Evolutionary conservation across 2,329 filamentous ascomycete species (phyloP).

Genomic region (Allantophomopsis cytisporea): DNA sequence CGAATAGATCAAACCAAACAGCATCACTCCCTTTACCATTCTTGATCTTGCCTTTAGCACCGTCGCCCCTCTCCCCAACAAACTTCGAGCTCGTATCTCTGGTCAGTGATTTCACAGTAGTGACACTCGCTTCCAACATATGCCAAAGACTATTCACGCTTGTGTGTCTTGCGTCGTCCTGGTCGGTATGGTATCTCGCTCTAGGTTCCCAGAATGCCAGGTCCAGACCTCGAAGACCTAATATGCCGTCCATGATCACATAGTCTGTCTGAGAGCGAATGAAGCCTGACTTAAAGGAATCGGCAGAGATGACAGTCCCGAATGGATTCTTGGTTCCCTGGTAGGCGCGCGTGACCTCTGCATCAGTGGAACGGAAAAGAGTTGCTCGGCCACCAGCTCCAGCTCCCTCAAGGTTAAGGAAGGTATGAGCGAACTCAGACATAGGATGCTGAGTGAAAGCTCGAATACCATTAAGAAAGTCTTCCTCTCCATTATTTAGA

Average conservation of each 20-base stretch:
- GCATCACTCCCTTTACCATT: constrained; percentile 54
- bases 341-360: constrained; percentile 74
- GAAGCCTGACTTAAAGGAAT: constrained; percentile 69
- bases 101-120: constrained; percentile 60
- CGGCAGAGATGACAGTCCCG: constrained; percentile 66
- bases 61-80: constrained; percentile 39
- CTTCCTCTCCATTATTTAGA: constrained; percentile 93
- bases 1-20: constrained; percentile 93
- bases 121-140: constrained; percentile 77
- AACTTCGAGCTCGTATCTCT: constrained; percentile 55
- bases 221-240: constrained; percentile 79
- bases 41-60: constrained; percentile 44
- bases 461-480: constrained; percentile 75
- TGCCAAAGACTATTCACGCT: constrained; percentile 69
- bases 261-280: constrained; percentile 87
- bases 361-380: constrained; percentile 78
- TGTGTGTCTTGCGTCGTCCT: constrained; percentile 75
- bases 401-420: constrained; percentile 89
- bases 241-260: constrained; percentile 61
- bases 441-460: constrained; percentile 77
- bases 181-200: constrained; percentile 77
- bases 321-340: constrained; percentile 61
- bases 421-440: constrained; percentile 68
- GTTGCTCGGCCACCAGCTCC: constrained; percentile 82
- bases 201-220: constrained; percentile 84